Evolutionary conservation across 2,329 filamentous ascomycete species (phyloP), one percentile per base, ranked within the genome.

Genomic region (Aspergillus sp.): DNA sequence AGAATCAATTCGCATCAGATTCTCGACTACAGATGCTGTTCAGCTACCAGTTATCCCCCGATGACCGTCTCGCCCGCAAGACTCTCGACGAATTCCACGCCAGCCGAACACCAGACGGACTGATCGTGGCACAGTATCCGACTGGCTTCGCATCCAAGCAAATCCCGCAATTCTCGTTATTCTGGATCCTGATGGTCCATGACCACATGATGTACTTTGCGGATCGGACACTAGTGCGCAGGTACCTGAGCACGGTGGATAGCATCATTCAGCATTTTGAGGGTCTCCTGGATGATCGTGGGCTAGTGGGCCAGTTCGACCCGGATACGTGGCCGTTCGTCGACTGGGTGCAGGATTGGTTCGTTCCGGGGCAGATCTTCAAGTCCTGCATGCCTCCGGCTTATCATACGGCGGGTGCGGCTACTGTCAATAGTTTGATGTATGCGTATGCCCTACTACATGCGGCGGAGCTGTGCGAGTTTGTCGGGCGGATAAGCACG

Each of bases 1-100:
- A 60, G 54, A 62, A 60, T 54, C 60, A 62, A 15, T 62, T 62
- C 43, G 57, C 60, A 5, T 41, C 59, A 3, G 57, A 62, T 48
- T 23, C 49, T 9, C 60, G 57, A 2, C 43, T 60, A 2, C 60
- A 62, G 19, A 50, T 60, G 17, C 57, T 57, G 4, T 62, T 60
- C 57, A 47, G 6, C 49, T 62, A 62, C 54, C 54, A 57, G 6
- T 43, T 62, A 19, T 55, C 57, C 4, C 36, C 9, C 17, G 60
- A 62, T 47, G 60, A 57, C 43, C 41, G 60, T 7, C 48, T 62
- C 9, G 60, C 60, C 6, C 30, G 57, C 13, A 62, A 62, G 23
- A 41, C 30, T 1, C 48, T 62, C 7, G 30, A 50, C 13, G 60
- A 62, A 15, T 62, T 62, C 49, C 32, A 54, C 19, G 60, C 60